Percentiles rank a stretch among this genome's conserved stretches.
Conservation (phyloP, 1,139 yeast genomes). For the Yamadazyma pseudoaaseri region DNA sequence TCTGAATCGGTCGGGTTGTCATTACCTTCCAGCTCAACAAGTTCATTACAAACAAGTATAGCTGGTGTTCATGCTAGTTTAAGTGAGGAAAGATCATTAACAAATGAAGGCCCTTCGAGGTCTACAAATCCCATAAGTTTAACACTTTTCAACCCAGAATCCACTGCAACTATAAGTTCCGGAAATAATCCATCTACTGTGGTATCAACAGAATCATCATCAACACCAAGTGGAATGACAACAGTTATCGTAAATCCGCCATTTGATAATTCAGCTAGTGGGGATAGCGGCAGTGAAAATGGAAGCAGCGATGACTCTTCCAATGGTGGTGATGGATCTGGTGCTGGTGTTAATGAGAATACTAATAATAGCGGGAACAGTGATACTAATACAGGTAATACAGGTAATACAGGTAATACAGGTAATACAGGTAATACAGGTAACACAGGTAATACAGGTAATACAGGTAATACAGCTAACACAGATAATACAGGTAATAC, state of each 20-base stretch:
- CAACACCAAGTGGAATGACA: background rate
- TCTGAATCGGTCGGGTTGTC: background rate
- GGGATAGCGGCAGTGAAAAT: background rate
- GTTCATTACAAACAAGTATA: background rate
- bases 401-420: background rate
- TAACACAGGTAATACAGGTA: conserved; percentile 3
- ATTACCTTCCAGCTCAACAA: background rate
- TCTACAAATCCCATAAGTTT: background rate
- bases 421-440: no score
- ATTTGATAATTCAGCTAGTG: background rate
- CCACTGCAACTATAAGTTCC: background rate
- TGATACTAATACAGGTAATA: background rate
- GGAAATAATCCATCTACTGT: background rate
- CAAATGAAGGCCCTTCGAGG: background rate
- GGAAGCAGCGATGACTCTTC: background rate
- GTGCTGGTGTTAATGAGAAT: background rate
- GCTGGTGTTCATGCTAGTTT: background rate
- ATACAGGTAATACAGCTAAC: background rate
- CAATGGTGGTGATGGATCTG: conserved; percentile 2
- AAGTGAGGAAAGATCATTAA: background rate
- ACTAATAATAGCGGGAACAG: background rate
- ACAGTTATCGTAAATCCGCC: background rate
- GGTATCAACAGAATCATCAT: background rate
- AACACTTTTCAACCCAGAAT: background rate
- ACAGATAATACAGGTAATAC: background rate